A percentile compares a stretch with the other conserved stretches of the same genome.
These are phyloP conservation scores for Suillus bovinus DNA, from an alignment of 768 basidiomycete species.

Conservation along the genomic window DNA sequence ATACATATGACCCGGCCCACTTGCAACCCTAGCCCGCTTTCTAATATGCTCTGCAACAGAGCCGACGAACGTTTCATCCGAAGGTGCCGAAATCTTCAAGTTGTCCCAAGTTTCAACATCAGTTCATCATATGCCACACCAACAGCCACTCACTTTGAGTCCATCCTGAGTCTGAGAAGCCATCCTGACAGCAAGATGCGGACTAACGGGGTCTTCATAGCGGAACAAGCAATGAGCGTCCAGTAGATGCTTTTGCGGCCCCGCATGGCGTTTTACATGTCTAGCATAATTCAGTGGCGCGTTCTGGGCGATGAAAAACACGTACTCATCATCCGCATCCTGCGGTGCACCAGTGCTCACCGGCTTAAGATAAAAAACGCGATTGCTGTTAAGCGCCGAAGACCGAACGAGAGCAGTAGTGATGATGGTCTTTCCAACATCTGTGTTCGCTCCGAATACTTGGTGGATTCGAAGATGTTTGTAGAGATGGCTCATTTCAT, in stretches of 20 bases:
- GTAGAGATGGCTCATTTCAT: slow-evolving; percentile 78
- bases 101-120: background rate
- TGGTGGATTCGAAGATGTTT: slow-evolving; percentile 85
- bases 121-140: slow-evolving; percentile 2
- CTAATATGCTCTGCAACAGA: slow-evolving; percentile 66
- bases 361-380: slow-evolving; percentile 81
- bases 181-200: slow-evolving; percentile 79
- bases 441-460: slow-evolving; percentile 94
- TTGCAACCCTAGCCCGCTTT: slow-evolving; percentile 41
- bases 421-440: slow-evolving; percentile 93
- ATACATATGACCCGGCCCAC: slow-evolving; percentile 59
- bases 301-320: slow-evolving; percentile 4
- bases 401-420: slow-evolving; percentile 83
- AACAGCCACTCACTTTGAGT: slow-evolving; percentile 27
- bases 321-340: slow-evolving; percentile 85
- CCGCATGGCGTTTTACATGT: slow-evolving; percentile 61
- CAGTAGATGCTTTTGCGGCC: slow-evolving; percentile 41
- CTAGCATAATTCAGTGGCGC: slow-evolving; percentile 38
- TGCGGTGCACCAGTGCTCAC: slow-evolving; percentile 82
- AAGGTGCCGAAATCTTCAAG: slow-evolving; percentile 39
- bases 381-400: slow-evolving; percentile 54
- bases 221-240: slow-evolving; percentile 74
- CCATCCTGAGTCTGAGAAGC: slow-evolving; percentile 34
- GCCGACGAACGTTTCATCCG: slow-evolving; percentile 66
- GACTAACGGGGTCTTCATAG: slow-evolving; percentile 89